phyloP scores from a whole-genome alignment of 176 grass and related monocot species.

The Bolboschoenus planiculmis region DNA sequence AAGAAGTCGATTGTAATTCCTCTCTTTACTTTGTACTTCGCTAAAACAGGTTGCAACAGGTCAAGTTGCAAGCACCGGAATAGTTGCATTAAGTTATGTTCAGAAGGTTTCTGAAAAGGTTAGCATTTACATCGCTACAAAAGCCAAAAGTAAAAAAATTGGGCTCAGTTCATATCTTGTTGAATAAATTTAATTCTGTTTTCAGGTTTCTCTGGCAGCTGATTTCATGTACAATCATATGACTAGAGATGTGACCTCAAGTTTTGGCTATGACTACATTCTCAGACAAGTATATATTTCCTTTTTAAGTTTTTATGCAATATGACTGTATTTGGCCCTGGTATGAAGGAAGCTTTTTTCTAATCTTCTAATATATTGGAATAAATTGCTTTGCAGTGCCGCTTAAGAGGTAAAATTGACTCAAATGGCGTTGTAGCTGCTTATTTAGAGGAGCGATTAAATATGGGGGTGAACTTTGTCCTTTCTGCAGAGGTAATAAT shows the following conservation, averaged over 20 bases:
- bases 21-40: background rate
- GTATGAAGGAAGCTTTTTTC: background rate
- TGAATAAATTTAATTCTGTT: slow-evolving; percentile 9
- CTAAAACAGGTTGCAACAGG: slow-evolving; percentile 73
- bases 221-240: slow-evolving; percentile 99
- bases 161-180: background rate
- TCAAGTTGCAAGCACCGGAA: slow-evolving; percentile 89
- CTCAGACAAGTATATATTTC: slow-evolving; percentile 72
- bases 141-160: background rate
- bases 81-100: slow-evolving; percentile 93
- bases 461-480: slow-evolving; percentile 98
- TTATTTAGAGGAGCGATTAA: slow-evolving; percentile 84
- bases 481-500: slow-evolving; percentile 79
- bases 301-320: background rate
- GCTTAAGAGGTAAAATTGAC: slow-evolving; percentile 91
- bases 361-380: background rate
- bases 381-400: slow-evolving; percentile 53
- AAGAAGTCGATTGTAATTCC: background rate
- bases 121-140: slow-evolving; percentile 10
- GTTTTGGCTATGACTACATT: slow-evolving; percentile 96
- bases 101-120: slow-evolving; percentile 99
- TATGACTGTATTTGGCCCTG: background rate
- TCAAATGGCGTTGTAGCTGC: slow-evolving; percentile 78
- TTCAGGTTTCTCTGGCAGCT: slow-evolving; percentile 86
- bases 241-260: slow-evolving; percentile 83